Evolutionary conservation across 129 eudicot species (phyloP), one percentile per base, ranked within the genome.

Genomic region (Flaveria sonorensis): DNA sequence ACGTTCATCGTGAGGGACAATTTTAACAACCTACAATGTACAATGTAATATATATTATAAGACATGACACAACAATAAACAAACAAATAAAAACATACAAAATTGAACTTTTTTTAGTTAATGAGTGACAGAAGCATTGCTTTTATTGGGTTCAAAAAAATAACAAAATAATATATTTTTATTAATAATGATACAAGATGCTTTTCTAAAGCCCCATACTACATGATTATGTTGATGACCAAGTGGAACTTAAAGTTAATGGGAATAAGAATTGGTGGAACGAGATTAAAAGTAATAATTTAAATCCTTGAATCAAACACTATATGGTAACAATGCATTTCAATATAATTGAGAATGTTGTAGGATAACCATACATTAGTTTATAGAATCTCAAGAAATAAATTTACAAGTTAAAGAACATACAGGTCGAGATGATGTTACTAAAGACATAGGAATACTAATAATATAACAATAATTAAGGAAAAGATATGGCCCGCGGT

Each of bases 11-110:
- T 47, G 76, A 71, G 28, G 64, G 26, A 60, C 77, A 47, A 19
- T 70, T 70, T 46, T 62, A 70, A 61, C 82, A 78, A 59, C 82
- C 77, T 62, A 70, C 23, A 45, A 19, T 57, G 26, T 46, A 70
- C 20, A n/a, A 30, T 6, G 69, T 39, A 63, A 63, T 63, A 32
- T 63, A 63, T 63, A 63, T 56, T 19, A 57, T 60, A 61, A 59
- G 71, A 13, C 80, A 76, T 64, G 72, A 76, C 64, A 61, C 72
- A 19, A 19, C 71, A 14, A 63, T 28, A 28, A 62, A 18, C 13
- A 62, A 46, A 75, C 23, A 2, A 71, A 56, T 62, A 16, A 13
- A 39, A 26, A 26, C n/a, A 24, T 42, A 2, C 12, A 36, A 36
- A 36, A 36, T 36, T 36, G 5, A 5, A 36, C 40, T 36, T 36